These are phyloP conservation scores for Alternaria brassicicola DNA, from an alignment of 2,329 filamentous ascomycete species.

Conservation along the genomic window DNA sequence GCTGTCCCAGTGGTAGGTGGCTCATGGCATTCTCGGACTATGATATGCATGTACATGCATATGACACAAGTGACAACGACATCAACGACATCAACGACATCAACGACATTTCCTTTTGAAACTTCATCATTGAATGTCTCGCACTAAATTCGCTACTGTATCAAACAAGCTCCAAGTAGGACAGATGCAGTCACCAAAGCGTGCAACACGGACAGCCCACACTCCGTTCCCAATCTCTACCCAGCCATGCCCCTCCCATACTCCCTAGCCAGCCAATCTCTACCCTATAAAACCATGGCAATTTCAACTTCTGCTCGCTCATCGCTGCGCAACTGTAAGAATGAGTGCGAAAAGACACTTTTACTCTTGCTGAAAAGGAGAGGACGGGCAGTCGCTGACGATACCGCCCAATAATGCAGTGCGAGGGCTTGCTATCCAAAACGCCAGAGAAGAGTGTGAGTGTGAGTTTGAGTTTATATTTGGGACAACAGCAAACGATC, in stretches of 20 bases:
- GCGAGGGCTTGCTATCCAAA: conserved; percentile 22
- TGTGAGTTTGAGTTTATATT: conserved; percentile 1
- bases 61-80: conserved; percentile 12
- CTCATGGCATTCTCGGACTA: neutral
- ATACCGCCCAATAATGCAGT: conserved; percentile 8
- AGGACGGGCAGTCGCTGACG: conserved; percentile 11
- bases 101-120: conserved; percentile 2
- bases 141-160: conserved; percentile 38
- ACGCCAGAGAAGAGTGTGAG: conserved; percentile 9
- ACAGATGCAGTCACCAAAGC: conserved; percentile 26
- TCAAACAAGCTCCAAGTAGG: conserved; percentile 26
- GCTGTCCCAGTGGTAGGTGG: neutral
- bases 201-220: conserved; percentile 13
- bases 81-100: conserved; percentile 2
- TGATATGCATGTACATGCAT: conserved; percentile 1
- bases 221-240: conserved; percentile 12
- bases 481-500: conserved; percentile 3
- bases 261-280: conserved; percentile 11
- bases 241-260: conserved; percentile 12
- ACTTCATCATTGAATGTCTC: conserved; percentile 38
- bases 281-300: conserved; percentile 22
- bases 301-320: conserved; percentile 13
- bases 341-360: conserved; percentile 13
- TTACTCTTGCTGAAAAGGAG: conserved; percentile 17
- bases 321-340: conserved; percentile 3